A percentile compares a stretch with the other conserved stretches of the same genome.
These are phyloP conservation scores for Globisporangium ultimum DNA, from an alignment of 352 stramenopile genomes.

Conservation along the genomic window DNA sequence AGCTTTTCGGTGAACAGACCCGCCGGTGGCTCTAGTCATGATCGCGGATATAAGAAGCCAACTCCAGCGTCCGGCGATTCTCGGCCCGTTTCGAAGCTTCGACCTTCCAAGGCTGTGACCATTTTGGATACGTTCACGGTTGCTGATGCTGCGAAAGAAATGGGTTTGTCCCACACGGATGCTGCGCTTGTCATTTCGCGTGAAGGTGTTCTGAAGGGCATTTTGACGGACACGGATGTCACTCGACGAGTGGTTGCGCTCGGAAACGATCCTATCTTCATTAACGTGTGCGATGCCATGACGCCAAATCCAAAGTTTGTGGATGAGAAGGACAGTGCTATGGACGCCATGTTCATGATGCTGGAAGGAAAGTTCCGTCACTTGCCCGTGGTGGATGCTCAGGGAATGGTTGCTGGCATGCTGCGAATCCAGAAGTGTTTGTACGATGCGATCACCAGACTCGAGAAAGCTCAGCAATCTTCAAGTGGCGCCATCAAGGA, in stretches of 20 bases:
- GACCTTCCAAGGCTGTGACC: slow-evolving; percentile 88
- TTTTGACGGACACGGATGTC: slow-evolving; percentile 94
- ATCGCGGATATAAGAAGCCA: slow-evolving; percentile 33
- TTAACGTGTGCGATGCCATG: slow-evolving; percentile 83
- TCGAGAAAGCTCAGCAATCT: slow-evolving; percentile 90
- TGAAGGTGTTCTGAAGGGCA: slow-evolving; percentile 90
- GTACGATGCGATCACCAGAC: slow-evolving; percentile 96
- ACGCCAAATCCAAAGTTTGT: slow-evolving; percentile 88
- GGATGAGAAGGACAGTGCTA: slow-evolving; percentile 83
- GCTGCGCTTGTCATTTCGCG: slow-evolving; percentile 91
- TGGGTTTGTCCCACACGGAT: slow-evolving; percentile 89
- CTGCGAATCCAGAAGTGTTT: slow-evolving; percentile 99
- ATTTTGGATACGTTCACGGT: slow-evolving; percentile 85
- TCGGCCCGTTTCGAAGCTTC: slow-evolving; percentile 88
- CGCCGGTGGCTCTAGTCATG: slow-evolving; percentile 28
- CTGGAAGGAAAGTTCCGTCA: slow-evolving; percentile 94
- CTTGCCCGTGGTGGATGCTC: slow-evolving; percentile 92
- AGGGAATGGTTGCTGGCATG: slow-evolving; percentile 92
- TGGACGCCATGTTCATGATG: slow-evolving; percentile 92
- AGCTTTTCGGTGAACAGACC: slow-evolving; percentile 57
- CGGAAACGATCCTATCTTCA: slow-evolving; percentile 82
- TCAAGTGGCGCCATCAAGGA: slow-evolving; percentile 70
- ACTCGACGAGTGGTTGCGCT: slow-evolving; percentile 82
- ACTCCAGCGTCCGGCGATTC: slow-evolving; percentile 78
- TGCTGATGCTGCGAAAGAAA: slow-evolving; percentile 85